Conservation (phyloP, 805 yeast genomes). For the Saccharomycopsis babjevae region DNA sequence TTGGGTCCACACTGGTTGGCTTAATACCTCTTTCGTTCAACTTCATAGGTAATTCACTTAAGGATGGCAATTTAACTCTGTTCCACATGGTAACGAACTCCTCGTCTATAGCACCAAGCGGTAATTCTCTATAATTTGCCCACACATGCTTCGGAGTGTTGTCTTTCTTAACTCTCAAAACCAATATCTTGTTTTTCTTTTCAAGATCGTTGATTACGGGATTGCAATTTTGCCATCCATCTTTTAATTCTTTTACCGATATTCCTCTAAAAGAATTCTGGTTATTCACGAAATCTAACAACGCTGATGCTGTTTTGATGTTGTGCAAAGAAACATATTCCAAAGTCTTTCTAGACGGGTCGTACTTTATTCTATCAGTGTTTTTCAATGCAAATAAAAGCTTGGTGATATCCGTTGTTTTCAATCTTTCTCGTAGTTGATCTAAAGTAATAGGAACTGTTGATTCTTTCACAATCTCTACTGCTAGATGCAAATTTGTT, state of each 20-base stretch:
- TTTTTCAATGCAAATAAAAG: constrained; percentile 63
- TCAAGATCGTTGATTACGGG: constrained; percentile 74
- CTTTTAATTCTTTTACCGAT: constrained; percentile 68
- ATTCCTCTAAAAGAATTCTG: constrained; percentile 86
- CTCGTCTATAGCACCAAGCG: constrained; percentile 51
- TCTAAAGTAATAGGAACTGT: constrained; percentile 61
- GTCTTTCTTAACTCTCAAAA: constrained; percentile 85
- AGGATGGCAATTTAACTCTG: constrained; percentile 66
- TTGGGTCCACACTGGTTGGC: constrained; percentile 98
- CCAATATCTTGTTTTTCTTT: constrained; percentile 63
- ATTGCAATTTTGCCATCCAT: constrained; percentile 91
- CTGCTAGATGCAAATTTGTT: constrained; percentile 82
- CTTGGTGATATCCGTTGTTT: constrained; percentile 43
- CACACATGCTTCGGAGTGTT: constrained; percentile 87
- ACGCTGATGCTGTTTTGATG: constrained; percentile 69
- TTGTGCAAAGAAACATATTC: constrained; percentile 86
- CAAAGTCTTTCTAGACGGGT: constrained; percentile 50
- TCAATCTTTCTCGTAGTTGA: constrained; percentile 58
- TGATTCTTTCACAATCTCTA: constrained; percentile 67
- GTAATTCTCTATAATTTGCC: constrained; percentile 63
- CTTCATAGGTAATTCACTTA: constrained; percentile 68
- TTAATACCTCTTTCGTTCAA: constrained; percentile 79
- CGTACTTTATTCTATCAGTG: constrained; percentile 67
- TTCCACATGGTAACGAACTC: constrained; percentile 82
- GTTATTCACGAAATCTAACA: constrained; percentile 59